These are phyloP conservation scores for Cutaneotrichosporon cyanovorans DNA, from an alignment of 1,284 basidiomycete genomes.

Conservation along the genomic window DNA sequence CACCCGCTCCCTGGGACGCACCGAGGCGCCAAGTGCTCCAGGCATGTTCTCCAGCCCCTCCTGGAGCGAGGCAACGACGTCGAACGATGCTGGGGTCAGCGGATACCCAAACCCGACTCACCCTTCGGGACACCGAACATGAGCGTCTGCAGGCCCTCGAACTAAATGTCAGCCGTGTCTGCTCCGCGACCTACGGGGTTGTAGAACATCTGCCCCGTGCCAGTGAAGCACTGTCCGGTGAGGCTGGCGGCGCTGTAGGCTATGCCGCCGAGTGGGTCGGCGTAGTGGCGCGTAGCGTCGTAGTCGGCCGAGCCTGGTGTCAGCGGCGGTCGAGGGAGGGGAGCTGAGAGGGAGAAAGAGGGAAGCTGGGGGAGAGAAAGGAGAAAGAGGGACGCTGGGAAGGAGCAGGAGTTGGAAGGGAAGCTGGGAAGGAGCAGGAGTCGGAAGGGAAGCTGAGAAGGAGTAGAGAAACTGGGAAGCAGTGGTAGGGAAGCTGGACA, in stretches of 20 bases:
- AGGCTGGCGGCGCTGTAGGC: conserved; percentile 52
- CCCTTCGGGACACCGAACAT: conserved; percentile 46
- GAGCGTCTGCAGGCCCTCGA: conserved; percentile 50
- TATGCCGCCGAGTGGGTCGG: conserved; percentile 25
- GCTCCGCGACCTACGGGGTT: conserved; percentile 36
- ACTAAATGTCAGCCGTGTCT: conserved; percentile 18
- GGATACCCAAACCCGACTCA: background rate
- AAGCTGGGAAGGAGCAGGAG: no score
- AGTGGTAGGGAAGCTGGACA: no score
- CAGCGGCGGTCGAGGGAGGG: no score
- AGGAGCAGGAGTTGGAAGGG: no score
- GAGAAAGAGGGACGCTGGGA: no score
- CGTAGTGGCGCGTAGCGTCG: conserved; percentile 33
- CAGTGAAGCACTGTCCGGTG: conserved; percentile 48
- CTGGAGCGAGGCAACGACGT: conserved; percentile 48
- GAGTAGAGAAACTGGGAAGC: no score
- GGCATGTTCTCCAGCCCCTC: conserved; percentile 51
- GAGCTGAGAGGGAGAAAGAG: no score
- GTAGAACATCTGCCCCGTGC: conserved; percentile 50
- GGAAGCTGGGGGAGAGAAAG: no score
- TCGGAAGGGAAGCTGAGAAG: no score
- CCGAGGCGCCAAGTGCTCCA: conserved; percentile 48
- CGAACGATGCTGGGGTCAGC: conserved; percentile 25
- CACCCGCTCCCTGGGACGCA: conserved; percentile 47
- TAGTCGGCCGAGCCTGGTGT: conserved; percentile 53